A percentile compares a stretch with the other conserved stretches of the same genome.
Evolutionary conservation across 257 asterid genomes (phyloP).

Genomic region (Perilla frutescens): DNA sequence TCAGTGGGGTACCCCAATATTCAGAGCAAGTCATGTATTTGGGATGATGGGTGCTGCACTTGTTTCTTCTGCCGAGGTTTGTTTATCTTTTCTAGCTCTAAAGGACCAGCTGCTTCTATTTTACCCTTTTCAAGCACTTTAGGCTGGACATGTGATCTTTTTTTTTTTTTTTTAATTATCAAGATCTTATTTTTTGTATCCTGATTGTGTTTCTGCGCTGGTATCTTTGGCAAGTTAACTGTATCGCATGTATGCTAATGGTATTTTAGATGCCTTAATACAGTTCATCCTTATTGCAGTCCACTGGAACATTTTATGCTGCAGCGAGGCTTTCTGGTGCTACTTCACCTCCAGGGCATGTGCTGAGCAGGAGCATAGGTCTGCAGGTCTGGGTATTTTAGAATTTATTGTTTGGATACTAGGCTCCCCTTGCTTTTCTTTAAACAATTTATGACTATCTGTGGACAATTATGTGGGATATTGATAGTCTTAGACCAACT

Average conservation of each 20-base stretch:
- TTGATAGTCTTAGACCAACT: background rate
- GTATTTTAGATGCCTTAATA: slow-evolving; percentile 20
- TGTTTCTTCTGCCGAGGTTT: slow-evolving; percentile 96
- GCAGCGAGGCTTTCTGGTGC: slow-evolving; percentile 98
- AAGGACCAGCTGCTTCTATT: background rate
- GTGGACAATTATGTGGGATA: too few relatives aligned
- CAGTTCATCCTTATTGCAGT: slow-evolving; percentile 54
- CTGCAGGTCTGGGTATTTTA: slow-evolving; percentile 63
- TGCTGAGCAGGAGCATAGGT: slow-evolving; percentile 94
- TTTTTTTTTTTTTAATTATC: background rate
- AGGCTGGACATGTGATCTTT: background rate
- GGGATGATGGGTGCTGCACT: slow-evolving; percentile 99
- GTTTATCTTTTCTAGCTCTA: slow-evolving; percentile 25
- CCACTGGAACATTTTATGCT: slow-evolving; percentile 89
- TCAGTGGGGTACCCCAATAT: slow-evolving; percentile 88
- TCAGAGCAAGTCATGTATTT: slow-evolving; percentile 90
- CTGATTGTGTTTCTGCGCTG: background rate
- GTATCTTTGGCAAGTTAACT: slow-evolving; percentile 14
- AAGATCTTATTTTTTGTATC: background rate
- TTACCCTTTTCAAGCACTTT: background rate
- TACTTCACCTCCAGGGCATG: slow-evolving; percentile 88
- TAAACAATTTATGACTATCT: background rate
- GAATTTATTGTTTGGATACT: background rate
- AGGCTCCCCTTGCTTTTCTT: background rate
- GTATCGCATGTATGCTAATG: background rate